Conservation (phyloP, 75 land plant species). For the Sequoiadendron giganteum region DNA sequence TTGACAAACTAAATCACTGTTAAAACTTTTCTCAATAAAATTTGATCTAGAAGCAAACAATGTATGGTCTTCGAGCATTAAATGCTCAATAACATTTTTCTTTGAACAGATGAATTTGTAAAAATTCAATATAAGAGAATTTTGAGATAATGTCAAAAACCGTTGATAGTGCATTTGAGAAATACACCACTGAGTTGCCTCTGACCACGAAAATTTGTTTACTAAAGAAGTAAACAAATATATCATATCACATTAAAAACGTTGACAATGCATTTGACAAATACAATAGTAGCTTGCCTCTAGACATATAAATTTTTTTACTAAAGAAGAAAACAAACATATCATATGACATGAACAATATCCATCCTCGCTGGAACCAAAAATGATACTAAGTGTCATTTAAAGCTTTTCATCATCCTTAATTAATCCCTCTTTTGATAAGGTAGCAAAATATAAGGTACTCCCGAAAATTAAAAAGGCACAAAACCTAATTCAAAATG, state of each 20-base stretch:
- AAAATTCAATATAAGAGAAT: not conserved
- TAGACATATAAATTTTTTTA: too few species aligned
- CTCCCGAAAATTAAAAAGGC: not conserved
- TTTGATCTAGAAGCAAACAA: not conserved
- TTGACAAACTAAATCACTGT: not conserved
- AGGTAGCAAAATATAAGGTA: not conserved
- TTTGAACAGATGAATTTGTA: too few species aligned
- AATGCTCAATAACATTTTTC: not conserved
- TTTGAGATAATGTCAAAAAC: too few species aligned
- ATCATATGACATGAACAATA: not conserved
- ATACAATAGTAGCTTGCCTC: not conserved
- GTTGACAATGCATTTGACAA: too few species aligned
- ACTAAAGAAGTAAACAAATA: too few species aligned
- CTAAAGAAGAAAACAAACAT: too few species aligned
- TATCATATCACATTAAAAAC: too few species aligned
- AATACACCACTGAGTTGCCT: not conserved
- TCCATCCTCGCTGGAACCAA: not conserved
- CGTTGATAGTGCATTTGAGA: too few species aligned
- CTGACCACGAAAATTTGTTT: not conserved
- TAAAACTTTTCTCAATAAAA: not conserved
- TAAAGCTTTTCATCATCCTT: not conserved
- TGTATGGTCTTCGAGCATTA: not conserved
- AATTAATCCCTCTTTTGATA: not conserved
- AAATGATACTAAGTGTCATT: not conserved
- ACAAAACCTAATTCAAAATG: too few species aligned